Evolutionary conservation across 1,284 basidiomycete genomes (phyloP).

Genomic region (Heterobasidion occidentale): DNA sequence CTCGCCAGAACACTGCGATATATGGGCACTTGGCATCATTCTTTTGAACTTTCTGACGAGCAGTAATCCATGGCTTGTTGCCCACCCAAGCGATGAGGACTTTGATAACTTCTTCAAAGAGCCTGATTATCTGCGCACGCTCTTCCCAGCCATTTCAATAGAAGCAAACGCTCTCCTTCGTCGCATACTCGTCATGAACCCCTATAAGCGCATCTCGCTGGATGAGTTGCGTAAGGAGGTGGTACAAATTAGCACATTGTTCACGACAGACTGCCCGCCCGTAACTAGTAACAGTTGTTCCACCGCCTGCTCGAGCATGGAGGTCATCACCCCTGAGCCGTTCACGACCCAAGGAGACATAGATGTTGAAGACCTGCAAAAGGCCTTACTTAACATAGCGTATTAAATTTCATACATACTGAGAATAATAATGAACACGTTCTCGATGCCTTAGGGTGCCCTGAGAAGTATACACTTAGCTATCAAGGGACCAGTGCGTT

Average conservation of each 20-base stretch:
- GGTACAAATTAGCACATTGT: conserved; percentile 58
- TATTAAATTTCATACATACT: too few relatives aligned
- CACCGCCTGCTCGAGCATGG: too few relatives aligned
- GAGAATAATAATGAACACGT: too few relatives aligned
- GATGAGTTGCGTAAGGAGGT: conserved; percentile 55
- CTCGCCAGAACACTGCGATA: conserved; percentile 74
- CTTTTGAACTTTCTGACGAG: conserved; percentile 75
- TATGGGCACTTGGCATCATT: conserved; percentile 72
- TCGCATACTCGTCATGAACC: not conserved
- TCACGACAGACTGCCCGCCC: conserved; percentile 34
- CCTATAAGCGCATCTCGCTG: conserved; percentile 35
- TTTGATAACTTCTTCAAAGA: conserved; percentile 49
- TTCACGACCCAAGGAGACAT: too few relatives aligned
- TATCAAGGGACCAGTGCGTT: too few relatives aligned
- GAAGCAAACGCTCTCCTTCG: conserved; percentile 23
- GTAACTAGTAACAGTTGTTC: too few relatives aligned
- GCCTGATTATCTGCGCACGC: not conserved
- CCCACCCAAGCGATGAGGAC: conserved; percentile 29
- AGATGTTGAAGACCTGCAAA: too few relatives aligned
- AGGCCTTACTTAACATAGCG: too few relatives aligned
- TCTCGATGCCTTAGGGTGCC: too few relatives aligned
- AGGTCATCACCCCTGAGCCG: too few relatives aligned
- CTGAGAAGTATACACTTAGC: too few relatives aligned
- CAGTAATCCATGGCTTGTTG: conserved; percentile 82
- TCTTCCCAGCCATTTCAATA: conserved; percentile 30